Percentiles rank a stretch among this genome's conserved stretches.
Conservation (phyloP, 208 protist genomes). For the Trypanosomatidae sp. region DNA sequence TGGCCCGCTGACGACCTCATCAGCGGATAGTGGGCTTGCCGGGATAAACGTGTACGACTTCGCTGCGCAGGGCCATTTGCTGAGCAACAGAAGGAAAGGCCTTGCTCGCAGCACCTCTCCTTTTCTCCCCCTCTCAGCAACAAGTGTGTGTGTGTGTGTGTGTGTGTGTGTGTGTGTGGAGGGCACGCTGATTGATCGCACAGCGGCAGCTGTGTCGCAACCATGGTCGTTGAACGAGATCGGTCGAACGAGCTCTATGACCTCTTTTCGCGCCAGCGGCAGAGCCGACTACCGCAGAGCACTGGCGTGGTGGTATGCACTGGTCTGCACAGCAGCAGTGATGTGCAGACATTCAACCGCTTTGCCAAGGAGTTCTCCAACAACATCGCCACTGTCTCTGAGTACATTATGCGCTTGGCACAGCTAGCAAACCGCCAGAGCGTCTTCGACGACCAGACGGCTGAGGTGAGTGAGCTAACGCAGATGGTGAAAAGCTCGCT, state of each 20-base stretch:
- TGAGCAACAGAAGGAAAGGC: not conserved
- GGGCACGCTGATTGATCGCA: not conserved
- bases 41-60: not conserved
- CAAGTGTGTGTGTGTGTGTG: not conserved
- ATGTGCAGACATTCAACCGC: constrained; percentile 80
- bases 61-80: not conserved
- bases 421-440: constrained; percentile 77
- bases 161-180: not conserved
- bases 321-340: constrained; percentile 59
- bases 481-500: constrained; percentile 80
- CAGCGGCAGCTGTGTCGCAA: not conserved
- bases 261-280: constrained; percentile 29
- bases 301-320: constrained; percentile 5
- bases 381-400: constrained; percentile 78
- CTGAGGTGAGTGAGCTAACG: constrained; percentile 75
- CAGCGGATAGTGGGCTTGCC: not conserved
- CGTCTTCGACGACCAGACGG: constrained; percentile 90
- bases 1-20: not conserved
- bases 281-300: constrained; percentile 4
- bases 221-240: constrained; percentile 45
- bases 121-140: not conserved
- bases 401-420: constrained; percentile 80
- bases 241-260: constrained; percentile 52
- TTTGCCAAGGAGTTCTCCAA: constrained; percentile 79
- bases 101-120: not conserved